Evolutionary conservation across 768 basidiomycete species (phyloP), one percentile per base, ranked within the genome.

Genomic region (Tylopilus plumbeoviolaceoides): DNA sequence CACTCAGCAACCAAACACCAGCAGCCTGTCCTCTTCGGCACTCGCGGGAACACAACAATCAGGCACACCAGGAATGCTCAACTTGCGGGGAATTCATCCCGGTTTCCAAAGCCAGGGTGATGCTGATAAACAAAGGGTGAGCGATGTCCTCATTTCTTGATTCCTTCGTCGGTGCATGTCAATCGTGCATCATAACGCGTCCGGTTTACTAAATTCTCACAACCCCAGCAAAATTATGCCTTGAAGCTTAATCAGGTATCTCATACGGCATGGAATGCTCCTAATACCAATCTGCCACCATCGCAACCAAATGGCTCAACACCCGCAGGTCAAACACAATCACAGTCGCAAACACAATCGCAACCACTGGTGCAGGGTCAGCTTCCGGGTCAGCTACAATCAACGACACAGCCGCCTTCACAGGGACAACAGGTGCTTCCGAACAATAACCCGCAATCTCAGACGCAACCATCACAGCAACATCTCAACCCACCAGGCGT

Each of bases 11-110:
- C 56, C 59, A 8, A 63, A 46, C 40, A 14, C 60, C 18, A 58
- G 38, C 45, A 61, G 6, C 35, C 47, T 63, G 20, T 44, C 64
- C 8, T 56, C 58, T 5, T 67, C 68, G 46, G 53, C 56, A 68
- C 57, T 75, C 69, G 51, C 73, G 68, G 69, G 73, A 66, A 73
- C 75, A 55, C 75, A 77, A 59, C 76, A 75, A 55, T 75, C 75
- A 46, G 73, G 68, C 50, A 79, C 86, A 48, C 87, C 87, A 7
- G 87, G 87, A 36, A 76, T 90, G 76, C 68, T 89, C 58, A 88
- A 85, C 53, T 57, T 79, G 50, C 74, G 64, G 54, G 75, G 69
- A 59, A 68, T 63, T 39, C 68, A 68, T 47, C 68, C 60, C 28
- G 81, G 58, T 74, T 69, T 83, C 51, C 80, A 82, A 65, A 74